A percentile compares a stretch with the other conserved stretches of the same genome.
Evolutionary conservation across 495 filamentous ascomycete species (phyloP).

Genomic region (Staphylotrichum tortipilum): DNA sequence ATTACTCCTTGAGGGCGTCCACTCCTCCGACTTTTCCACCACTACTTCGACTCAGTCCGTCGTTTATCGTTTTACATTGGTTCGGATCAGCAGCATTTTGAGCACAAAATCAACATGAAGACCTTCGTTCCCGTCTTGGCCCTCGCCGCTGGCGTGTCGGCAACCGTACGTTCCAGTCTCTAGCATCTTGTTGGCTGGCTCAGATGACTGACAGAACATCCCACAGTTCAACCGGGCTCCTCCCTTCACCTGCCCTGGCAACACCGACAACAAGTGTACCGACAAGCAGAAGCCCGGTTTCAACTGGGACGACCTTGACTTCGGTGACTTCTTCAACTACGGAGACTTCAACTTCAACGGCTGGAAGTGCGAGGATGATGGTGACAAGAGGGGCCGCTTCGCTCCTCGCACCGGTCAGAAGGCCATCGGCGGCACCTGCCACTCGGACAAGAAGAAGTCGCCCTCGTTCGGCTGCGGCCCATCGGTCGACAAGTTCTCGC

Average conservation of each 20-base stretch:
- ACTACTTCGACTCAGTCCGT: constrained; percentile 2
- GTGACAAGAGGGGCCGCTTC: constrained; percentile 42
- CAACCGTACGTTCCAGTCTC: constrained; percentile 37
- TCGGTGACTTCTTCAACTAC: constrained; percentile 59
- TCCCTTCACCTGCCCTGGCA: constrained; percentile 58
- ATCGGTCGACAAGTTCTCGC: constrained; percentile 57
- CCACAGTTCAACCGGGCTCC: constrained; percentile 48
- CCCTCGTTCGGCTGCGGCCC: constrained; percentile 52
- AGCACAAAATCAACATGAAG: constrained; percentile 37
- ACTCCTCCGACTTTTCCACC: constrained; percentile 10
- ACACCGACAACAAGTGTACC: constrained; percentile 70
- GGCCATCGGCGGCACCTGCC: constrained; percentile 55
- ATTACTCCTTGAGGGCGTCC: constrained; percentile 14
- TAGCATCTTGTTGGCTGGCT: too few species aligned
- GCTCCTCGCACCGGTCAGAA: constrained; percentile 41
- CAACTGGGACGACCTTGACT: constrained; percentile 55
- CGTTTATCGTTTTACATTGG: constrained; percentile 14
- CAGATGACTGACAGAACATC: constrained; percentile 13
- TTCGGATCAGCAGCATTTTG: background rate
- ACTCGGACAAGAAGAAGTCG: constrained; percentile 36
- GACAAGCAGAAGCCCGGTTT: constrained; percentile 57
- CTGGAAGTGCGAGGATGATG: constrained; percentile 54
- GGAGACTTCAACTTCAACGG: constrained; percentile 64
- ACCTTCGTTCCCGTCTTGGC: constrained; percentile 40
- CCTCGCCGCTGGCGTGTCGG: constrained; percentile 50